Conservation (phyloP, 805 yeast genomes). For the Kodamaea neixiangensis region DNA sequence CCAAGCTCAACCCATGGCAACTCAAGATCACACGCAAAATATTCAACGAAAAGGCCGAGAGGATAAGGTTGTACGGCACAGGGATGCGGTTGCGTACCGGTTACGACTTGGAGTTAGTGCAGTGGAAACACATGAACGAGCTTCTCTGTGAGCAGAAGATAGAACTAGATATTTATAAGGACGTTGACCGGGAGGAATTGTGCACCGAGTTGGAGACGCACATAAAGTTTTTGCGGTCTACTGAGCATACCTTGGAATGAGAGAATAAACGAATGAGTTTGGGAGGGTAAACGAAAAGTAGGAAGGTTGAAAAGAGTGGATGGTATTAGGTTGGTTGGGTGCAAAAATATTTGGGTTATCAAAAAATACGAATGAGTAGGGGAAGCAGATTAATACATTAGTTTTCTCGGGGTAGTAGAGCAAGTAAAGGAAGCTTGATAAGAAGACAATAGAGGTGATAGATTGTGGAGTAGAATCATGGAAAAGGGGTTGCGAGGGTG, state of each 20-base stretch:
- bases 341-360: too few relatives aligned
- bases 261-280: background rate
- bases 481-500: too few relatives aligned
- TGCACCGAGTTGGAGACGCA: constrained; percentile 55
- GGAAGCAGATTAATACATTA: too few relatives aligned
- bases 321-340: background rate
- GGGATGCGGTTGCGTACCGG: constrained; percentile 54
- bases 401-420: too few relatives aligned
- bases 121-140: constrained; percentile 59
- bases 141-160: constrained; percentile 54
- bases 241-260: constrained; percentile 38
- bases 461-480: too few relatives aligned
- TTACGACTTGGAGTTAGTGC: constrained; percentile 58
- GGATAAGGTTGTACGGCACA: constrained; percentile 61
- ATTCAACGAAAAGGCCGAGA: constrained; percentile 42
- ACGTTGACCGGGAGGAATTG: constrained; percentile 41
- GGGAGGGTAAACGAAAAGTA: background rate
- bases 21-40: constrained; percentile 46
- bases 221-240: constrained; percentile 40
- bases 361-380: too few relatives aligned
- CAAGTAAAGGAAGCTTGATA: too few relatives aligned
- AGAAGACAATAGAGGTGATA: too few relatives aligned
- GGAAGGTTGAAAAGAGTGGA: background rate
- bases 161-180: constrained; percentile 45
- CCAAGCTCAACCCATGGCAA: constrained; percentile 64